These are phyloP conservation scores for Saccharomycopsis amapae DNA, from an alignment of 805 yeast species.

Conservation along the genomic window DNA sequence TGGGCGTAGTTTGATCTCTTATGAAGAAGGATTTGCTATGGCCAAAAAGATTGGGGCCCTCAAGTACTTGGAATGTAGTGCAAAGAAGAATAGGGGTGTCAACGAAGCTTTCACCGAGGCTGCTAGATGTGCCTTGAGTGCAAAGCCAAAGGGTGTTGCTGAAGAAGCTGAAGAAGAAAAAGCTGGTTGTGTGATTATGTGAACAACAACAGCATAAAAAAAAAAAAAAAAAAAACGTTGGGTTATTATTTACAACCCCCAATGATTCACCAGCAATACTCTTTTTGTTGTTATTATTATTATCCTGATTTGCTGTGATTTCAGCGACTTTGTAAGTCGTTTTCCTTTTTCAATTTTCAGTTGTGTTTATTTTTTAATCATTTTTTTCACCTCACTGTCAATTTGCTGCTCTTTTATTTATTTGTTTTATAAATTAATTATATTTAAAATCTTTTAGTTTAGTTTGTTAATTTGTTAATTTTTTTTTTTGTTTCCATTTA, in stretches of 20 bases:
- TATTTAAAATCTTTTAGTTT: not conserved
- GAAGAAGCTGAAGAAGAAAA: slow-evolving; percentile 33
- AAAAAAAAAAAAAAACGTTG: not conserved
- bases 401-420: not conserved
- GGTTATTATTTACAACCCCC: too few relatives aligned
- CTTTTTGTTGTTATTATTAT: not conserved
- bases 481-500: slow-evolving; percentile 1
- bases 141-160: slow-evolving; percentile 71
- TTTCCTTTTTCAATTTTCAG: too few relatives aligned
- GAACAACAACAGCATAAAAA: slow-evolving; percentile 17
- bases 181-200: slow-evolving; percentile 36
- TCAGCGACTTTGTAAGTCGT: too few relatives aligned
- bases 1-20: slow-evolving; percentile 55
- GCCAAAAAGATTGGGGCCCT: slow-evolving; percentile 93
- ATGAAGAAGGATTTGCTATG: slow-evolving; percentile 88
- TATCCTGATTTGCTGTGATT: too few relatives aligned
- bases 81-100: slow-evolving; percentile 95
- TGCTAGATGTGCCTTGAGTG: slow-evolving; percentile 90
- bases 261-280: too few relatives aligned
- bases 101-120: slow-evolving; percentile 99
- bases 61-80: slow-evolving; percentile 93
- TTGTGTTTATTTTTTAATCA: not conserved
- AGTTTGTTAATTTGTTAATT: not conserved
- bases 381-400: not conserved
- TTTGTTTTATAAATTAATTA: not conserved